phyloP scores from a whole-genome alignment of 1,139 yeast species.

The Hemisphaericaspora xylanilytica region DNA sequence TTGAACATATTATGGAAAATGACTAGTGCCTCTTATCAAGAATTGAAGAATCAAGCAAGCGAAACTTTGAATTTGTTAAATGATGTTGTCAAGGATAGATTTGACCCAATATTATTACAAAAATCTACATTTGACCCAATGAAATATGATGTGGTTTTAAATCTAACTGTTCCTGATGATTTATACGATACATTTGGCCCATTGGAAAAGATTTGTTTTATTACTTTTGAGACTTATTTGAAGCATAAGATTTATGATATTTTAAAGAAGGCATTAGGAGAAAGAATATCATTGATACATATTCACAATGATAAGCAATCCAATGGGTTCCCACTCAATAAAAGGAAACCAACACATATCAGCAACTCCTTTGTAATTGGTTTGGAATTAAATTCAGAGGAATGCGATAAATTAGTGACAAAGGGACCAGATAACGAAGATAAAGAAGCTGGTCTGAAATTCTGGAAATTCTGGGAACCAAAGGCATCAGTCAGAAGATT shows the following conservation, averaged over 20 bases:
- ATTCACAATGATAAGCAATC: conserved; percentile 29
- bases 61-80: conserved; percentile 67
- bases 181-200: conserved; percentile 57
- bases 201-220: conserved; percentile 67
- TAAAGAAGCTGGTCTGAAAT: conserved; percentile 55
- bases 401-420: conserved; percentile 76
- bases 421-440: conserved; percentile 77
- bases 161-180: conserved; percentile 44
- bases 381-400: conserved; percentile 65
- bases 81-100: conserved; percentile 81
- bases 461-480: conserved; percentile 87
- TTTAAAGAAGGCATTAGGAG: conserved; percentile 64
- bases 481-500: conserved; percentile 85
- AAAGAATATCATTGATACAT: conserved; percentile 52
- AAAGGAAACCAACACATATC: conserved; percentile 51
- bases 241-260: conserved; percentile 60
- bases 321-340: conserved; percentile 47
- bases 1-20: conserved; percentile 81
- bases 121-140: conserved; percentile 55
- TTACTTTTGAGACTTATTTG: conserved; percentile 67
- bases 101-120: conserved; percentile 76
- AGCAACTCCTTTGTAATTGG: conserved; percentile 53
- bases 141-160: conserved; percentile 64
- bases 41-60: conserved; percentile 62
- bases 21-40: conserved; percentile 64